Base-by-base conservation (phyloP, 2,329 filamentous ascomycete genomes). In the Orbilia blumenaviensis region DNA sequence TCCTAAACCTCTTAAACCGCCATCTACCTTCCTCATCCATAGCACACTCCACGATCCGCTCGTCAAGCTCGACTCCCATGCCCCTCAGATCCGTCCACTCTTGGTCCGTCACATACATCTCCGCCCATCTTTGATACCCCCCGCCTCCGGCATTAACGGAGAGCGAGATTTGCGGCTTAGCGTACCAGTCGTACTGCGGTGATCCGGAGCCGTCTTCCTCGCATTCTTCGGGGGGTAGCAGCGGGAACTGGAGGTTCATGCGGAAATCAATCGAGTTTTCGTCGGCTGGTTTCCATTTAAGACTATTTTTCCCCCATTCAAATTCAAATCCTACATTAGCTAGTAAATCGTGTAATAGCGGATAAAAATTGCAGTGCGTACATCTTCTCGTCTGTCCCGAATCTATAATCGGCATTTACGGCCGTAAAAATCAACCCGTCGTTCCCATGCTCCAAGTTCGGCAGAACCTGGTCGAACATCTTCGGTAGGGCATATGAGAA, bases 371-470 rank as follows among this genome's bases (percentile, higher is more conserved):
- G 23, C 23, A 27, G 18, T 32, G 29, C 60, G 16, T 79, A 80
- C 79, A 80, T 80, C 25, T 80, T 77, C 29, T 78, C 88, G 83
- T 99, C 95, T 10, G 95, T 99, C 79, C 95, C 95, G 79, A 91
- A 90, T 80, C 90, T 90, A 85, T 99, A 99, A 8, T 90, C 87
- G 16, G 92, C 93, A 80, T 89, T 91, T 78, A 92, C 89, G 84
- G 94, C 97, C n/a, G 95, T 98, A 84, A 98, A 99, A 81, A 99
- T 97, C 52, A 99, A 87, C 4, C 95, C 95, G 82, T 99, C 95
- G 82, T 97, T 98, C 77, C 94, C 94, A 82, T 99, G 95, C 79
- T 90, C 91, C 36, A 99, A 87, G 44, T 87, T 89, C 0, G 93
- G 94, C 27, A 98, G 88, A 48, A 96, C 89, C 69, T 94, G 87